These are phyloP conservation scores for Pythium graminicola DNA, from an alignment of 352 stramenopile genomes.

Conservation along the genomic window DNA sequence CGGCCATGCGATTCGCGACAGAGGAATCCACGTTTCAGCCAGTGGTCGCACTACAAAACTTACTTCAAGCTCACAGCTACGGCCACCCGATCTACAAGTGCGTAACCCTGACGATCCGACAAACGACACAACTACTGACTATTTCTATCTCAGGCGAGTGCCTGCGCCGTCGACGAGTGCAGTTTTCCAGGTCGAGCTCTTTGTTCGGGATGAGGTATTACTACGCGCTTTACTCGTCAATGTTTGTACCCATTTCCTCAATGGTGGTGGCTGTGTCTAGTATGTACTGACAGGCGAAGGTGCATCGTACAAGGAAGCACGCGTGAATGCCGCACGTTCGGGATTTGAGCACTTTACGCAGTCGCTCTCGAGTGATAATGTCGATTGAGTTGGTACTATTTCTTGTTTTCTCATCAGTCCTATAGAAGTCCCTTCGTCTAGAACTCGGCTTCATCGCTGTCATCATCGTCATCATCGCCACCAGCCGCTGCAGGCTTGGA, in stretches of 20 bases:
- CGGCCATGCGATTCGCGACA: slow-evolving; percentile 46
- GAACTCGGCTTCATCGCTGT: slow-evolving; percentile 83
- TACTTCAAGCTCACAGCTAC: slow-evolving; percentile 59
- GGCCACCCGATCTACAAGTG: slow-evolving; percentile 50
- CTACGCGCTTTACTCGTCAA: neutral
- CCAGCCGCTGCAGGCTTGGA: slow-evolving; percentile 20
- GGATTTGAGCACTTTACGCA: slow-evolving; percentile 44
- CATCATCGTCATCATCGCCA: slow-evolving; percentile 41
- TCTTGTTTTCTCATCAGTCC: neutral
- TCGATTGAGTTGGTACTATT: neutral
- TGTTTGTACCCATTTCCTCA: neutral
- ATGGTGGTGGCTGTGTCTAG: neutral
- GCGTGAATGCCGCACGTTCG: slow-evolving; percentile 42
- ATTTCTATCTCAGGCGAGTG: slow-evolving; percentile 34
- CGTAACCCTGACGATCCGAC: neutral
- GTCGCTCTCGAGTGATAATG: slow-evolving; percentile 10
- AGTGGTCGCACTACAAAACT: slow-evolving; percentile 53
- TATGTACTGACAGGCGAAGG: slow-evolving; percentile 37
- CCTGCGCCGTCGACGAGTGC: slow-evolving; percentile 38
- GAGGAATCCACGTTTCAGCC: slow-evolving; percentile 50
- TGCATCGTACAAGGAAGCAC: slow-evolving; percentile 56
- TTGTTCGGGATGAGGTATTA: slow-evolving; percentile 62
- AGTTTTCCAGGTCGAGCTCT: slow-evolving; percentile 45
- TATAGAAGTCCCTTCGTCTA: slow-evolving; percentile 22
- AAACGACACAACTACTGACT: neutral